Base-by-base conservation (phyloP, 1,284 basidiomycete species). In the Moniliella sp. region DNA sequence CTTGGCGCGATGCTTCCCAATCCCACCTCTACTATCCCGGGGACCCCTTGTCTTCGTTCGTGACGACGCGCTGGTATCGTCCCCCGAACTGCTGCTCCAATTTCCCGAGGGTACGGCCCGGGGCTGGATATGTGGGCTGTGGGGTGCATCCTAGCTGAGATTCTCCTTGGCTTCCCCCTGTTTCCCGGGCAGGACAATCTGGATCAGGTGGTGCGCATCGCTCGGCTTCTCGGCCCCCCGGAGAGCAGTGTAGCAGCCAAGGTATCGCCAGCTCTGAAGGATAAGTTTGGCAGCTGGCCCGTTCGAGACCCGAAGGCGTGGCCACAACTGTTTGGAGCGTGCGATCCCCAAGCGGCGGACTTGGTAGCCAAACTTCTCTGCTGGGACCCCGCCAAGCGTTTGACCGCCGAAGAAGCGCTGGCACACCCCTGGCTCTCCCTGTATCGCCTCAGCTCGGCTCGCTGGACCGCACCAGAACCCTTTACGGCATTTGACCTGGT, bases 141-240 rank as follows among this genome's bases (percentile, higher is more conserved):
- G 12, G 56, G n/a, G 56, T 59, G 56, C 40, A 59, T 59, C 30
- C 41, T 59, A 19, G 56, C 56, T 9, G 56, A 59, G 36, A 40
- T 59, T 26, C 41, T 57, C 18, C 43, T 38, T 0, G 50, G 56
- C n/a, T 42, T 43, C 15, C 56, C 56, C 27, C 40, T 59, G 32
- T 59, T 55, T 40, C 45, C 50, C 15, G 56, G 56, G 30, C 46
- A 55, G 31, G 54, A 59, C 40, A 57, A 55, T 33, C 50, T 55
- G 31, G 56, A 59, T 30, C 56, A 59, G 35, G 53, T 59, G 11
- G 45, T 45, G 4, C 42, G 52, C 28, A 59, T 59, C 40, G 42
- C 52, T 39, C 44, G 42, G 18, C 41, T 59, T 13, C 48, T 59
- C 12, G 56, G 56, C 15, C 40, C 44, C 5, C 54, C 56, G 8